phyloP scores from a whole-genome alignment of 176 grass and related monocot species.

The Microstegium vimineum region DNA sequence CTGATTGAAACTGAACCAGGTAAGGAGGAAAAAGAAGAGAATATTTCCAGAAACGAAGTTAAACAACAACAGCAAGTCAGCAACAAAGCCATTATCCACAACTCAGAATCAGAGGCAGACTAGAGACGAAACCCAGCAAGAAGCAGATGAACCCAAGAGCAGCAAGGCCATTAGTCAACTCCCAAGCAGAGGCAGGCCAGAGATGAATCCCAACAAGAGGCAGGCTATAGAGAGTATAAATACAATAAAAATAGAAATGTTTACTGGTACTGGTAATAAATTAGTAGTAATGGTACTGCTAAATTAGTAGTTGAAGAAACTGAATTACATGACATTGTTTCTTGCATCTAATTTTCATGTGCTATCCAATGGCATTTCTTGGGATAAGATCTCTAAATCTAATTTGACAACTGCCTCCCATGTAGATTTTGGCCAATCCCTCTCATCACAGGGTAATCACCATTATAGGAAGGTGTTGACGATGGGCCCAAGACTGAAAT shows the following conservation, averaged over 20 bases:
- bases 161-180: neutral
- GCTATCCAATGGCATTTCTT: neutral
- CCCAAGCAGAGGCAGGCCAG: neutral
- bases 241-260: neutral
- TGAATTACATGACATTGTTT: neutral
- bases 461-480: neutral
- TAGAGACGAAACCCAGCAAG: neutral
- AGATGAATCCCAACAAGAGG: neutral
- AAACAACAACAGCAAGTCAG: neutral
- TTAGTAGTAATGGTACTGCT: neutral
- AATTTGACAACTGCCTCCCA: neutral
- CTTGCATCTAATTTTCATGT: neutral
- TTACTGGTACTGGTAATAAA: neutral
- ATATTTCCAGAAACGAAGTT: neutral
- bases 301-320: neutral
- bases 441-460: neutral
- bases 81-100: neutral
- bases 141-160: neutral
- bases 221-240: neutral
- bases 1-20: slow-evolving; percentile 4
- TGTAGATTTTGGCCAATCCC: neutral
- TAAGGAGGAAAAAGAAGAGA: neutral
- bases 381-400: neutral
- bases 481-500: neutral
- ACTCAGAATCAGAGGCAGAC: neutral